phyloP scores from a whole-genome alignment of 208 protist genomes.

The Wallacemonas rigidus region DNA sequence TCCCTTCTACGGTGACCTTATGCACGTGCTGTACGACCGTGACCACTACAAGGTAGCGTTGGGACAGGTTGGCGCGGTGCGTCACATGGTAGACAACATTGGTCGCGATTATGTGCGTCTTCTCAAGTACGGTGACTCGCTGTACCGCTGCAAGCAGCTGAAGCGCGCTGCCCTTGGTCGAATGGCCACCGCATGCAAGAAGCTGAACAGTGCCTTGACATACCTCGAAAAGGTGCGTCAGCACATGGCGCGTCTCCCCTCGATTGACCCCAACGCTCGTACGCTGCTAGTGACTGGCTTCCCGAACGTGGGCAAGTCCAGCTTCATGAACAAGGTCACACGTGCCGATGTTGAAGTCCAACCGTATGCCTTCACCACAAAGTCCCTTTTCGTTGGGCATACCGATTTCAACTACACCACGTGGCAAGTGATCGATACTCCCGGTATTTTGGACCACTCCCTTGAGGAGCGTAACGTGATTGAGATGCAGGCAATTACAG shows the following conservation, averaged over 20 bases:
- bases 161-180: constrained; percentile 99
- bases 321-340: constrained; percentile 99
- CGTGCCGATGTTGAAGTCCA: constrained; percentile 99
- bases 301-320: constrained; percentile 99
- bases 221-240: constrained; percentile 99
- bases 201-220: constrained; percentile 93
- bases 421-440: constrained; percentile 99
- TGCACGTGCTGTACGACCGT: constrained; percentile 99
- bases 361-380: constrained; percentile 99
- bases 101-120: constrained; percentile 98
- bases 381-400: constrained; percentile 99
- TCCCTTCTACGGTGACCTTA: constrained; percentile 99
- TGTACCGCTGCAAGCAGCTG: constrained; percentile 99
- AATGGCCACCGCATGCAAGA: constrained; percentile 98
- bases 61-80: constrained; percentile 97
- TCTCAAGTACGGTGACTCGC: constrained; percentile 99
- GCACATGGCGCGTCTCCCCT: constrained; percentile 99
- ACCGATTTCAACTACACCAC: constrained; percentile 98
- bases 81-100: constrained; percentile 98
- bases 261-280: constrained; percentile 99
- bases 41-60: constrained; percentile 99
- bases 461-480: constrained; percentile 99
- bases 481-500: constrained; percentile 99
- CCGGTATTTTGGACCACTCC: constrained; percentile 99
- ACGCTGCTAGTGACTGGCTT: constrained; percentile 99